Evolutionary conservation across 768 basidiomycete species (phyloP).

Genomic region (Sarcodon aspratus): DNA sequence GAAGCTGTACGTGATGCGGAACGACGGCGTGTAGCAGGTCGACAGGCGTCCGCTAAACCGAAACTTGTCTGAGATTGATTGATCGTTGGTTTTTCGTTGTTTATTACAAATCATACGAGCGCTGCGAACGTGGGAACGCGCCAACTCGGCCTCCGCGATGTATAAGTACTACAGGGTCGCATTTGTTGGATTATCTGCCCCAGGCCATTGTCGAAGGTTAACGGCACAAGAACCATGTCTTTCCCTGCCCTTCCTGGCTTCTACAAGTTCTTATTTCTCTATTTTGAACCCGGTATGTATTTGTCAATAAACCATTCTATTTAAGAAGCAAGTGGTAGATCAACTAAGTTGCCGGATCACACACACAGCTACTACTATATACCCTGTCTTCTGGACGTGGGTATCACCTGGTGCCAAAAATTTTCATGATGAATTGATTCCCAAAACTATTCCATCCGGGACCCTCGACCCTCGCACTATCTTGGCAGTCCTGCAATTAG

Average conservation of each 20-base stretch:
- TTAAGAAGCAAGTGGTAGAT: neutral
- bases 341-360: neutral
- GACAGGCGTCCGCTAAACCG: too few species aligned
- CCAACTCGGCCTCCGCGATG: too few species aligned
- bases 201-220: too few species aligned
- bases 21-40: too few species aligned
- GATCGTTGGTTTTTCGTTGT: too few species aligned
- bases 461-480: slow-evolving; percentile 32
- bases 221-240: neutral
- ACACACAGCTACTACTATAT: slow-evolving; percentile 35
- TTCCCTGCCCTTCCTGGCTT: slow-evolving; percentile 54
- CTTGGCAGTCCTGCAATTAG: slow-evolving; percentile 60
- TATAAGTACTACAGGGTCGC: too few species aligned
- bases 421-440: slow-evolving; percentile 60
- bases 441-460: slow-evolving; percentile 22
- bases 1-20: too few species aligned
- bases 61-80: too few species aligned
- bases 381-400: slow-evolving; percentile 41
- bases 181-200: too few species aligned
- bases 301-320: neutral
- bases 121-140: too few species aligned
- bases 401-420: slow-evolving; percentile 48
- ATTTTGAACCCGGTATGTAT: slow-evolving; percentile 47
- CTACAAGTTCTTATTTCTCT: slow-evolving; percentile 51
- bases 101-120: too few species aligned